Base-by-base conservation (phyloP, 2,329 filamentous ascomycete genomes). In the Venturia effusa region DNA sequence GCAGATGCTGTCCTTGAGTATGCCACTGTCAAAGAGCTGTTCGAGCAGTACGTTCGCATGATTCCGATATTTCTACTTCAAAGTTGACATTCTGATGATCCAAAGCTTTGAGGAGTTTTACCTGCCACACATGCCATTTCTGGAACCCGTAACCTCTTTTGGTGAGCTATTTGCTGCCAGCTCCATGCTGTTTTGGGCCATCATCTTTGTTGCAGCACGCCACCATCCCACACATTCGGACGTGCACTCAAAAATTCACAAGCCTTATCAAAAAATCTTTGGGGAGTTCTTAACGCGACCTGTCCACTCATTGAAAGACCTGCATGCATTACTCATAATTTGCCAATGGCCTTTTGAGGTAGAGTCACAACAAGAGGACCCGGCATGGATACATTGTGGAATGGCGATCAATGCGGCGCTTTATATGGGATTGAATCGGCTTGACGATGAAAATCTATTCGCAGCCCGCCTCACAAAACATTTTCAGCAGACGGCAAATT, bases 291-390 rank as follows among this genome's bases (percentile, higher is more conserved):
- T 62, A 24, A 57, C 30, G n/a, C 37, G 17, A n/a, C 54, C 61
- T 22, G 13, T 65, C 10, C 55, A 61, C 13, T 24, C 27, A 39
- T 43, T 66, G n/a, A 65, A 63, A 41, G 65, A 66, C 34, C 37
- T 66, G 34, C 65, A 66, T 54, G 65, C 65, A 3, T 55, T 66
- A 59, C 54, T 66, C 19, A 32, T 66, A 6, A 51, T 65, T 8
- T 66, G 65, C 30, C 51, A 65, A 59, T 66, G 65, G 65, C 64
- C 65, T 8, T 59, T 66, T 15, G 63, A 66, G 61, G 40, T 66
- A 2, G 22, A 39, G 22, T 32, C 39, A 22, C 60, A 61, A 24
- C 45, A 54, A 37, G 61, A 65, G 32, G 65, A 66, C 37, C 63
- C 63, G 10, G 24, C 34, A 39, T 66, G 65, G 63, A 61, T 43